Base-by-base conservation (phyloP, 2,329 filamentous ascomycete species). In the Aspergillaceae sp. region DNA sequence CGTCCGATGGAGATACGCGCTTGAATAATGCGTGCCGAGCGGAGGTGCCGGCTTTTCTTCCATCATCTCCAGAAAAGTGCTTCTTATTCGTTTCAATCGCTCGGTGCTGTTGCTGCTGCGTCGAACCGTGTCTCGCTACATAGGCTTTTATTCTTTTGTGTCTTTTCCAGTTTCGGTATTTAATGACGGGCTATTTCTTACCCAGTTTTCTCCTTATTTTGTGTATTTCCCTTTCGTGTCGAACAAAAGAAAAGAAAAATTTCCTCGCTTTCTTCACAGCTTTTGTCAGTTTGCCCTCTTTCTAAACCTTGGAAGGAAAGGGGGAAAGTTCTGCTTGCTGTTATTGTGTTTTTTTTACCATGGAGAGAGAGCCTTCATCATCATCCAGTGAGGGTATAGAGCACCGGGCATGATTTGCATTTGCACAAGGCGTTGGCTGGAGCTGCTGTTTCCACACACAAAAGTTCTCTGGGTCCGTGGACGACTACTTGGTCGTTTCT, bases 341-440 rank as follows among this genome's bases (percentile, higher is more conserved):
- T 55, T 61, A 55, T 2, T 54, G 46, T 52, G 51, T 48, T 56
- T 41, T 56, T 41, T 54, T 43, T 38, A 27, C 44, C 43, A 41
- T 47, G 47, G 46, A 41, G 41, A 44, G 49, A 47, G 40, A 40
- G 8, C 19, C n/a, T 19, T 19, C 19, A 19, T 19, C 19, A 19
- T 19, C n/a, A 27, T 26, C 38, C 6, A 28, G 10, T 48, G 52
- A 44, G 54, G 51, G 54, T 60, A 62, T 55, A 60, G 54, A 58
- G 19, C 19, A 19, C 19, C 19, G 50, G 56, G 59, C 54, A 54
- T 64, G 64, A 51, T 57, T 67, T 67, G 65, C 65, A 67, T 68
- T 19, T 68, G 54, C 61, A 56, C 66, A 59, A 64, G 65, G 65
- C 65, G 65, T 68, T 68, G 61, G 61, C 63, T 64, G 63, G 61